phyloP scores from a whole-genome alignment of 495 filamentous ascomycete species.

The Oleoguttula mirabilis region DNA sequence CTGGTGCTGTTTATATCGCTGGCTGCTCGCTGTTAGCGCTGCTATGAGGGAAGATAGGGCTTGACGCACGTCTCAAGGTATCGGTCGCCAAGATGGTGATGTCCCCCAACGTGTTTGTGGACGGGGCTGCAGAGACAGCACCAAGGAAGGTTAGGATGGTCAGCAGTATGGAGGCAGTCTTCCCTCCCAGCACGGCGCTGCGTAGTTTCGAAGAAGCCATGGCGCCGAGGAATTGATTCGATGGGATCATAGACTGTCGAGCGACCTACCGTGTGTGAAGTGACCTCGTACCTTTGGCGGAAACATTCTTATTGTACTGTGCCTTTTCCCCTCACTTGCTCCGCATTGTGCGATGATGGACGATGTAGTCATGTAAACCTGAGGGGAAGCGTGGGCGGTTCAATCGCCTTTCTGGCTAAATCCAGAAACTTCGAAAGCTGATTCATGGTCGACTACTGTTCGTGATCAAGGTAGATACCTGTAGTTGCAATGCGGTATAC shows the following conservation, averaged over 20 bases:
- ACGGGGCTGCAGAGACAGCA: conserved; percentile 1
- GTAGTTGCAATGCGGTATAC: not conserved
- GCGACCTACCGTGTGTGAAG: not conserved
- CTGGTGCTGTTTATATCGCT: conserved; percentile 2
- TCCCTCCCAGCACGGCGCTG: not conserved
- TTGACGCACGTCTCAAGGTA: not conserved
- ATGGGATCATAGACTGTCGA: no score
- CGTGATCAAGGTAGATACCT: not conserved
- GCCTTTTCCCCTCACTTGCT: not conserved
- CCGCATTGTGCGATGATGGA: not conserved
- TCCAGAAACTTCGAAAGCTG: not conserved
- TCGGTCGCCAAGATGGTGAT: conserved; percentile 1
- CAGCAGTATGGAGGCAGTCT: not conserved
- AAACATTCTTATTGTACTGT: not conserved
- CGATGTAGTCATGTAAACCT: not conserved
- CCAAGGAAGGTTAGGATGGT: not conserved
- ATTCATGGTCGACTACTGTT: not conserved
- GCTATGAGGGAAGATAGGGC: not conserved
- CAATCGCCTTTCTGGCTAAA: not conserved
- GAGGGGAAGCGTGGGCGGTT: not conserved
- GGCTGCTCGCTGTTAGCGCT: not conserved
- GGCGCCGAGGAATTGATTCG: not conserved
- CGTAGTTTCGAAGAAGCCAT: not conserved
- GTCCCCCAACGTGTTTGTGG: not conserved
- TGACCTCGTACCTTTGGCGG: not conserved